Evolutionary conservation across 371 early-diverging fungal genomes (phyloP).

Genomic region (Rhizopus stolonifer): DNA sequence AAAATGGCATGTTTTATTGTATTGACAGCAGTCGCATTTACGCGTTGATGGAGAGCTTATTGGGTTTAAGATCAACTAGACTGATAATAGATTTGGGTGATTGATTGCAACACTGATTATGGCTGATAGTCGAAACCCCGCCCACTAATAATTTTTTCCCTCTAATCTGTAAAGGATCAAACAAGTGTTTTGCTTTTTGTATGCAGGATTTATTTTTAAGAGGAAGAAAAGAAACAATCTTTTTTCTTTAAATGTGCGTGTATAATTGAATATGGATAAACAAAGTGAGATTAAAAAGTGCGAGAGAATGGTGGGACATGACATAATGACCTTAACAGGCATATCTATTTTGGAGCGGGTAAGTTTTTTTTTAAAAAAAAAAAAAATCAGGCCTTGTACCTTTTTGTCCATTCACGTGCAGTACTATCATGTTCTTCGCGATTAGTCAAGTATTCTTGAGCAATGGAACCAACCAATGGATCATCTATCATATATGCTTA

Average conservation of each 20-base stretch:
- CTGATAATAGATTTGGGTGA: slow-evolving; percentile 1
- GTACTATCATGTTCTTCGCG: slow-evolving; percentile 87
- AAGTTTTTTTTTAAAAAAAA: neutral
- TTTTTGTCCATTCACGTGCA: slow-evolving; percentile 93
- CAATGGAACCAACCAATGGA: slow-evolving; percentile 90
- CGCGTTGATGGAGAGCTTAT: no score
- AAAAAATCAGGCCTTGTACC: slow-evolving; percentile 35
- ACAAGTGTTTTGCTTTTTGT: no score
- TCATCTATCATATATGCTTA: slow-evolving; percentile 69
- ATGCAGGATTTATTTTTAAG: neutral
- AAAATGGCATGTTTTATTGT: no score
- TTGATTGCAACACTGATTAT: slow-evolving; percentile 3
- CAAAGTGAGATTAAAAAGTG: neutral
- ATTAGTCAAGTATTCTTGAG: slow-evolving; percentile 86
- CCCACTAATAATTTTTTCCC: no score
- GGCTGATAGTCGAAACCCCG: neutral
- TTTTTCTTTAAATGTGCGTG: neutral
- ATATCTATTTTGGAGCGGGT: slow-evolving; percentile 10
- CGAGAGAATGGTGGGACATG: no score
- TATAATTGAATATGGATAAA: neutral
- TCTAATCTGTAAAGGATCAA: no score
- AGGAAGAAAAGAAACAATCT: neutral
- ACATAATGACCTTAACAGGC: slow-evolving; percentile 9
- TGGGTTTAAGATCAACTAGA: neutral
- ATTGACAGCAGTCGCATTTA: no score